Evolutionary conservation across 306 rosid genomes (phyloP).

Genomic region (Corylus avellana): DNA sequence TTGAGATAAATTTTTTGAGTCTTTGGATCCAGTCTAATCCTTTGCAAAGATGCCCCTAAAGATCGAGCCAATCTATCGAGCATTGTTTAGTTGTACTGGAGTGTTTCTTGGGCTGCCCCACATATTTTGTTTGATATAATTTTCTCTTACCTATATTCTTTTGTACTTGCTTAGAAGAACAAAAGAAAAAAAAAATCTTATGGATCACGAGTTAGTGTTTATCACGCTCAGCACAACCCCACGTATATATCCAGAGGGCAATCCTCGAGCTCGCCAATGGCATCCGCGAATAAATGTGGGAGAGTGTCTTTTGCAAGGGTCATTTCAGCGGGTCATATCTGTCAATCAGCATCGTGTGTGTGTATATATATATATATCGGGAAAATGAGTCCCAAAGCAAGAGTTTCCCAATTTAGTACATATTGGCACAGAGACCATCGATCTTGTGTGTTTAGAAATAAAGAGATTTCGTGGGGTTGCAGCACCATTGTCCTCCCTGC

Average conservation of each 20-base stretch:
- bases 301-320: neutral
- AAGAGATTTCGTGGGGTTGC: conserved; percentile 9
- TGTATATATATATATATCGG: neutral
- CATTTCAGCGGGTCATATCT: conserved; percentile 27
- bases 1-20: too few species aligned
- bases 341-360: neutral
- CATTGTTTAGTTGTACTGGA: too few species aligned
- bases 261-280: neutral
- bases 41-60: too few species aligned
- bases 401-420: conserved; percentile 29
- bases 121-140: too few species aligned
- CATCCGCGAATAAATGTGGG: neutral
- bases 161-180: too few species aligned
- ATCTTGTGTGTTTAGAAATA: neutral
- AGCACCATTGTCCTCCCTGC: neutral
- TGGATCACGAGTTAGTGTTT: neutral
- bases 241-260: neutral
- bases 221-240: neutral
- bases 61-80: too few species aligned
- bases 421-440: too few species aligned
- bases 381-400: conserved; percentile 18
- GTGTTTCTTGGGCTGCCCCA: too few species aligned
- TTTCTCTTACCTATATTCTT: too few species aligned
- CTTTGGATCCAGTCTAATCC: too few species aligned
- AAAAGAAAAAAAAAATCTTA: neutral